Evolutionary conservation across 164 flowering plant genomes (phyloP).

Genomic region (Aristolochia fimbriata): DNA sequence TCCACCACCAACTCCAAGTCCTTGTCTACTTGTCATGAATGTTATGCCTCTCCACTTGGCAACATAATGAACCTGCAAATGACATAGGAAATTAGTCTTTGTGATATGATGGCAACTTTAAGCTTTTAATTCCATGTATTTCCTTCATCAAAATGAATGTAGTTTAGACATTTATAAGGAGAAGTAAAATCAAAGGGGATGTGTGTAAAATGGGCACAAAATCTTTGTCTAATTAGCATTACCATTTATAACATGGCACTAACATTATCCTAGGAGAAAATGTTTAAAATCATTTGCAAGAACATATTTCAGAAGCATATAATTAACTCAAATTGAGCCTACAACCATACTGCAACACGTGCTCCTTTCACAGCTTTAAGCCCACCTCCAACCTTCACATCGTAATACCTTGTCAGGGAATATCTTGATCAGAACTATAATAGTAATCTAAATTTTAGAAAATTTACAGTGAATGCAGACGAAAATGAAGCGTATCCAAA

Average conservation of each 20-base stretch:
- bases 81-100: constrained; percentile 4
- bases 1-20: constrained; percentile 92
- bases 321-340: constrained; percentile 22
- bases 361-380: constrained; percentile 81
- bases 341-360: constrained; percentile 95
- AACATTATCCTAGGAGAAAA: background rate
- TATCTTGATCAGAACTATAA: constrained; percentile 5
- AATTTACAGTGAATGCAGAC: no score
- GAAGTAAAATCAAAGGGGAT: no score
- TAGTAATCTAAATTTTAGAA: no score
- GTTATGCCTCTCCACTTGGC: constrained; percentile 91
- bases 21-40: constrained; percentile 98
- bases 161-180: no score
- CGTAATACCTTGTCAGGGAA: constrained; percentile 64
- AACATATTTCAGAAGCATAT: no score
- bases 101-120: background rate
- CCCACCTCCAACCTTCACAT: constrained; percentile 87
- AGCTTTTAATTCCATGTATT: no score
- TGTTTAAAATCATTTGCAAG: no score
- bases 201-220: no score
- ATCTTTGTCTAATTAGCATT: no score
- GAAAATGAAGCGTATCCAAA: no score
- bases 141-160: no score
- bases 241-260: no score
- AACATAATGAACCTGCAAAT: constrained; percentile 82